Conservation (phyloP, 805 yeast genomes). For the Starmerella vitae region DNA sequence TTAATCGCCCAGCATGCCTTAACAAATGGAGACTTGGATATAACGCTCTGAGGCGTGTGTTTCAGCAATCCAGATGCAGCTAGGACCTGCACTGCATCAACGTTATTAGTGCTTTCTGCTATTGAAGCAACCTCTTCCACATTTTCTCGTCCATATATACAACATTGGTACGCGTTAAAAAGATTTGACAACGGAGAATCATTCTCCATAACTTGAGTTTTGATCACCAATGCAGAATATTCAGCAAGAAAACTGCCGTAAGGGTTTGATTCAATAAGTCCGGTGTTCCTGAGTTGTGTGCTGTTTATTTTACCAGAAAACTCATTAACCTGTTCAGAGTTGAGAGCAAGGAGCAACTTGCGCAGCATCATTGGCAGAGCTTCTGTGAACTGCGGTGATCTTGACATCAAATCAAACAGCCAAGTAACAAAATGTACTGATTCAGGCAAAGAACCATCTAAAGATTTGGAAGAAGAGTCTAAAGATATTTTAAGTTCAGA, state of each 20-base stretch:
- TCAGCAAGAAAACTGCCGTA: constrained; percentile 13
- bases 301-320: neutral
- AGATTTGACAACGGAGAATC: neutral
- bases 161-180: neutral
- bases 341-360: neutral
- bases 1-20: constrained; percentile 30
- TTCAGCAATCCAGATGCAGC: neutral
- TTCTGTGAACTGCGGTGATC: neutral
- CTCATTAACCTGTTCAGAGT: neutral
- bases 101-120: constrained; percentile 1
- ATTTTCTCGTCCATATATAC: neutral
- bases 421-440: neutral
- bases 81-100: constrained; percentile 9
- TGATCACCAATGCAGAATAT: constrained; percentile 4
- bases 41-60: neutral
- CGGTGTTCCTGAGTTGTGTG: neutral
- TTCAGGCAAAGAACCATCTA: neutral
- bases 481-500: constrained; percentile 2
- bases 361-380: neutral
- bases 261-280: neutral
- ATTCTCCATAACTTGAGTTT: constrained; percentile 7
- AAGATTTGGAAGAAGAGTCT: neutral
- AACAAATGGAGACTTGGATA: constrained; percentile 29
- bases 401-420: neutral
- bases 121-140: neutral